Base-by-base conservation (phyloP, 2,329 filamentous ascomycete species). In the Clonostachys solani region DNA sequence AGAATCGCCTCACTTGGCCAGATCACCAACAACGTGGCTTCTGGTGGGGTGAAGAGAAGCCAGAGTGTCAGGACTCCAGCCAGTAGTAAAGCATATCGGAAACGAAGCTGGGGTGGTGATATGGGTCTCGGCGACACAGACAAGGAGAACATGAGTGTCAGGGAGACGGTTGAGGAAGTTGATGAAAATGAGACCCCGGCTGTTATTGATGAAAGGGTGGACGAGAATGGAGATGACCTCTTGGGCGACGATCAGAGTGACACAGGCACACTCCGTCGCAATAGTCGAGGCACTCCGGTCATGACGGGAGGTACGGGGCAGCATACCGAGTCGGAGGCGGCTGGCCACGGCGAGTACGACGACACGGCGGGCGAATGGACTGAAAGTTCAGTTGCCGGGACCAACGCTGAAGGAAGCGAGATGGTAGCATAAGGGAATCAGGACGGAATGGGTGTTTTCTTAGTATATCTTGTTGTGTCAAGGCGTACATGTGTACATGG, bases 1-100 rank as follows among this genome's bases (percentile, higher is more conserved):
- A 84, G 94, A 43, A 96, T 97, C 58, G 80, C 95, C 49, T 96
- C 90, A 44, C 80, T 97, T 35, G 95, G 87, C 62, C 89, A 96
- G 67, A 95, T 97, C 56, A 89, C 83, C 46, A 84, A 86, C 62
- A 92, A 94, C 59, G 74, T 81, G 34, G 73, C 83, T 6, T 70
- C 68, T 8, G 77, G 80, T 17, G 82, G 80, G 42, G 74, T 95
- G 54, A 86, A 86, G 69, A 79, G 88, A 50, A 92, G 86, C 63
- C 86, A 92, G 62, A 91, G 87, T 49, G 86, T 90, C 54, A 84
- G 87, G 56, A 81, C 81, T 18, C 75, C 82, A 29, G 71, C 68
- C 5, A 56, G 55, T 34, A 50, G 54, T 18, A 73, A 74, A 23
- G 69, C 71, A 1, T 62, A 80, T 42, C 77, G 87, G 43, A 90